Base-by-base conservation (phyloP, 805 yeast genomes). In the Spathaspora girioi region DNA sequence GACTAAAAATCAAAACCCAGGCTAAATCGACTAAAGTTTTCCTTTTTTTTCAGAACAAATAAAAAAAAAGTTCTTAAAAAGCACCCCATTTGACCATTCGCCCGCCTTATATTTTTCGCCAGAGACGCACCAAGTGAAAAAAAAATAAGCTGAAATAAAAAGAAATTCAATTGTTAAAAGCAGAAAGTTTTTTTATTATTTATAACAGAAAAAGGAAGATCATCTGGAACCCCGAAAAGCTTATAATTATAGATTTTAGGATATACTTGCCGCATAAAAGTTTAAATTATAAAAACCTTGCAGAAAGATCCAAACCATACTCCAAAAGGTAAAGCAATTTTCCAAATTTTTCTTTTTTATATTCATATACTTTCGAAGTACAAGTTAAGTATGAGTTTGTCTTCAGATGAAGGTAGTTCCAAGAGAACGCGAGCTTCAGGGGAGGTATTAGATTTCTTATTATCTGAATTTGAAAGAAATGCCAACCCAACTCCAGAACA, bases 371-470 rank as follows among this genome's bases (percentile, higher is more conserved):
- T n/a, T n/a, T n/a, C n/a, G n/a, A n/a, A n/a, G n/a, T n/a, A n/a
- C n/a, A n/a, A n/a, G n/a, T n/a, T n/a, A n/a, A 23, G 26, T 23
- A 23, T 23, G 26, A 23, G 26, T 23, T 23, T 62, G 67, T 59
- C 67, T 14, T 40, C 56, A 23, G 64, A 59, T 43, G 68, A 66
- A 32, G 65, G 59, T 46, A 48, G 61, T 42, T 45, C 55, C 18
- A 84, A 83, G 57, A 71, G 94, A 54, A 82, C 86, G 12, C 73
- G 93, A 50, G 91, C 91, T 2, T 81, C 84, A n/a, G 93, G 96
- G 1, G 93, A 86, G 61, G 90, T 87, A 1, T 73, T 91, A 49
- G 85, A 82, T 47, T 76, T 78, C 44, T 74, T 91, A 46, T 79
- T 89, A 43, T 70, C 74, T 29, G 96, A 87, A 63, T 91, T 89